These are phyloP conservation scores for Cercophora scortea DNA, from an alignment of 495 filamentous ascomycete species.

Conservation along the genomic window DNA sequence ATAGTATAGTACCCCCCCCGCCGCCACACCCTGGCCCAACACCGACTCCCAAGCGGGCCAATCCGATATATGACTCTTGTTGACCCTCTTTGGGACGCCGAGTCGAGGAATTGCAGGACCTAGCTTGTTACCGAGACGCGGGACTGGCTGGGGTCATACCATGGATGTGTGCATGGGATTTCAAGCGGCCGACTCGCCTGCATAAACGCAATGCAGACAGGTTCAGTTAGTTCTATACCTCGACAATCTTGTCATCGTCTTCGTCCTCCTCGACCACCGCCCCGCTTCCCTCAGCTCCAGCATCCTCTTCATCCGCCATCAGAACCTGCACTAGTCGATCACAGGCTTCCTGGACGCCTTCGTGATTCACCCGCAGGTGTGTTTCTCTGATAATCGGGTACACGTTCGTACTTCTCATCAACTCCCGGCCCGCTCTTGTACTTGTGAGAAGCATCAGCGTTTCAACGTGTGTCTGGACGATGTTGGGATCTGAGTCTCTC, in stretches of 20 bases:
- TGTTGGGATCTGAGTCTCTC: slow-evolving; percentile 64
- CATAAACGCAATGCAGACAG: not conserved
- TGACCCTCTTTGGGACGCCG: too few relatives aligned
- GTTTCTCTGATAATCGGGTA: slow-evolving; percentile 86
- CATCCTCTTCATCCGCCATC: slow-evolving; percentile 70
- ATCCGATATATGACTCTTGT: too few relatives aligned
- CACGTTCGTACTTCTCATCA: slow-evolving; percentile 65
- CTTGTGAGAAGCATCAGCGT: slow-evolving; percentile 77
- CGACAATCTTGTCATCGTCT: slow-evolving; percentile 35
- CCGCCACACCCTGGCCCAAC: too few relatives aligned
- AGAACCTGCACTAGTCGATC: slow-evolving; percentile 87
- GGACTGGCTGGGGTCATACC: too few relatives aligned
- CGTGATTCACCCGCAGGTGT: slow-evolving; percentile 71
- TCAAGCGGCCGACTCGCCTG: not conserved
- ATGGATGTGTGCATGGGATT: not conserved
- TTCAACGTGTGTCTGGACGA: slow-evolving; percentile 81
- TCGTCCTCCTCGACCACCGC: slow-evolving; percentile 15
- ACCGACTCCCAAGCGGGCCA: too few relatives aligned
- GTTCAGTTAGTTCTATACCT: slow-evolving; percentile 25
- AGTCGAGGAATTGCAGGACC: too few relatives aligned
- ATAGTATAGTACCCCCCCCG: too few relatives aligned
- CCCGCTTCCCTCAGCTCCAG: slow-evolving; percentile 55
- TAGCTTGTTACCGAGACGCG: too few relatives aligned
- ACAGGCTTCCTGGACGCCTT: slow-evolving; percentile 74
- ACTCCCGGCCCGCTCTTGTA: slow-evolving; percentile 63